Percentiles rank a stretch among this genome's conserved stretches.
Conservation (phyloP, 164 flowering plant genomes). For the Piper betle region DNA sequence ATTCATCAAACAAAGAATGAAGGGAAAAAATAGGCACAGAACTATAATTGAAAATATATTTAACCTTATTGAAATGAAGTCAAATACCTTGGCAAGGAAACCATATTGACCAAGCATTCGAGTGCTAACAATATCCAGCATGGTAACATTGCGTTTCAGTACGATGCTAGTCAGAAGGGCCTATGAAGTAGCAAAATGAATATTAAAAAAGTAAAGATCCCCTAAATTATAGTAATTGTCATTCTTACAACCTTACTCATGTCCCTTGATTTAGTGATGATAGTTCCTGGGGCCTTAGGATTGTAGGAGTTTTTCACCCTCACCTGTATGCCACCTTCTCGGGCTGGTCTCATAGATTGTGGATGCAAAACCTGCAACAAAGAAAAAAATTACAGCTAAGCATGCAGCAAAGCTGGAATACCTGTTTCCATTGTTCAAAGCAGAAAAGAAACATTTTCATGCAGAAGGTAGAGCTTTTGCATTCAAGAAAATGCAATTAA, state of each 20-base stretch:
- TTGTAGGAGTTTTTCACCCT: constrained; percentile 94
- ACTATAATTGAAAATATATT: not conserved
- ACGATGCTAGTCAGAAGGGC: constrained; percentile 92
- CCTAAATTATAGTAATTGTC: not conserved
- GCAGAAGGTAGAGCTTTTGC: too few species aligned
- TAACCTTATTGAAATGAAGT: not conserved
- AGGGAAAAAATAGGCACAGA: not conserved
- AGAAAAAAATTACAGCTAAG: not conserved
- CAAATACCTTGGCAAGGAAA: constrained; percentile 54
- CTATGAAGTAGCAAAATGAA: constrained; percentile 25
- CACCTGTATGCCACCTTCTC: constrained; percentile 90
- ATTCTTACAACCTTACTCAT: constrained; percentile 55
- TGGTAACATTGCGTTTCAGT: constrained; percentile 85
- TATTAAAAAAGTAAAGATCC: not conserved
- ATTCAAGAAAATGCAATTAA: too few species aligned
- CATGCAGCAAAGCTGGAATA: too few species aligned
- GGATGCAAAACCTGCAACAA: constrained; percentile 91
- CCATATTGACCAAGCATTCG: constrained; percentile 97
- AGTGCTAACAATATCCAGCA: constrained; percentile 95
- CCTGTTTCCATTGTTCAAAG: too few species aligned
- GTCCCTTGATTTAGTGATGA: constrained; percentile 72
- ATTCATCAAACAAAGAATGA: not conserved
- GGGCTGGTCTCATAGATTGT: constrained; percentile 95
- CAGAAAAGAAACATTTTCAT: too few species aligned
- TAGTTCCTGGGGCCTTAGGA: constrained; percentile 87